Evolutionary conservation across 345 rosid genomes (phyloP), one percentile per base, ranked within the genome.

Genomic region (Tarenaya hassleriana): DNA sequence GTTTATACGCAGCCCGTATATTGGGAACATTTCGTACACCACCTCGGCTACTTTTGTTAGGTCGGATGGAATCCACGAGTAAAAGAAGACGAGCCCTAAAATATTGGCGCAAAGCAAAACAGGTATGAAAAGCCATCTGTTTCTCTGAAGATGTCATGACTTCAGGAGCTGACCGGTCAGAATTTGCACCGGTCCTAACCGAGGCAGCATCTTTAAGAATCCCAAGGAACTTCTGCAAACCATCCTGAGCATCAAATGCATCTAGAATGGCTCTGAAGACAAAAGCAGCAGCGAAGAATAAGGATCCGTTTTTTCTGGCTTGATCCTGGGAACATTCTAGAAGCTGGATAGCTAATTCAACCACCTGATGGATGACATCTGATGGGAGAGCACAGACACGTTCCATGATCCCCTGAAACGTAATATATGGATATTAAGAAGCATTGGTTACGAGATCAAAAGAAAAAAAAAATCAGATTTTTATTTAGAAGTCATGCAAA

Each of bases 321-420:
- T 78, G 95, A 68, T 92, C 98, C 73, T 83, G 94, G 46, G 79
- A 37, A 66, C 88, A 81, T 43, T 83, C 86, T 47, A 92, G 88
- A 71, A 92, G 88, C 72, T 85, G 90, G 50, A 79, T 72, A 38
- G 90, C 96, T 72, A 88, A 76, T 72, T 75, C 86, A 66, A 92
- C 98, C 70, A 92, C 79, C 70, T 79, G 83, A 64, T 69, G 64
- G 48, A 88, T 88, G 61, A 81, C 70, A 69, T 76, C 95, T 29
- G 82, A 63, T 47, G 96, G 86, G 59, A 92, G 98, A 8, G 96
- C 96, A 55, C 98, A 92, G 16, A 88, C 96, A 42, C 98, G 95
- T 62, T 92, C 96, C 98, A 92, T 92, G 55, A 92, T 92, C 37
- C 86, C 96, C 98, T 92, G 73, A 53, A 50, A 58, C 11, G 16